Evolutionary conservation across 768 basidiomycete genomes (phyloP), one percentile per base, ranked within the genome.

Genomic region (Leucogyrophana mollusca): DNA sequence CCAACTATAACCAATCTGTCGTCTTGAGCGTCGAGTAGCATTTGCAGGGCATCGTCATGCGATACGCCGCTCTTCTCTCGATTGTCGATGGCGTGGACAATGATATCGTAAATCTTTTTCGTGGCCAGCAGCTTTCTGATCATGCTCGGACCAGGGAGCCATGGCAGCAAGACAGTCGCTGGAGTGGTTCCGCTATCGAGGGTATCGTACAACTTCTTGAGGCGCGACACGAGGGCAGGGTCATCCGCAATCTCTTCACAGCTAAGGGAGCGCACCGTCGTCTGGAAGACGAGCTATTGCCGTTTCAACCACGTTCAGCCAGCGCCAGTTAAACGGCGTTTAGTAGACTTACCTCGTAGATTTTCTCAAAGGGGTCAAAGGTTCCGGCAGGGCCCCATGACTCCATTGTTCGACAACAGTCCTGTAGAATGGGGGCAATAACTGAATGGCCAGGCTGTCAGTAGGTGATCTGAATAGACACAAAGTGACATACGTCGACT

Each of bases 81-180:
- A n/a, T 70, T 67, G 45, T 76, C 72, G 49, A 88, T 79, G 32
- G 79, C 78, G 9, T 61, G 62, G 40, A 72, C 70, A 43, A 89
- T 63, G 52, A 90, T 87, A 52, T 82, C 78, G 60, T 88, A 89
- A 46, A 90, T 83, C 53, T 80, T 70, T 63, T 87, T 89, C 24
- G 87, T 89, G 13, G 87, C 82, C 64, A 79, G 73, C 33, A 87
- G 61, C 59, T 87, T 87, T 55, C 68, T 76, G 43, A 88, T 61
- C 80, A 85, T 85, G 16, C 84, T 83, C 4, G 82, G 82, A 36
- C 77, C 79, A 8, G 87, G 87, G 40, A 90, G 67, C 87, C 87
- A 90, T 30, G 87, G 87, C 23, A 87, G 64, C 13, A 90, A 74
- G 45, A 90, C 74, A 3, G 83, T 84, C 2, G 82, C 75, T 1